Evolutionary conservation across 495 filamentous ascomycete species (phyloP).

Genomic region (Delitschia confertaspora): DNA sequence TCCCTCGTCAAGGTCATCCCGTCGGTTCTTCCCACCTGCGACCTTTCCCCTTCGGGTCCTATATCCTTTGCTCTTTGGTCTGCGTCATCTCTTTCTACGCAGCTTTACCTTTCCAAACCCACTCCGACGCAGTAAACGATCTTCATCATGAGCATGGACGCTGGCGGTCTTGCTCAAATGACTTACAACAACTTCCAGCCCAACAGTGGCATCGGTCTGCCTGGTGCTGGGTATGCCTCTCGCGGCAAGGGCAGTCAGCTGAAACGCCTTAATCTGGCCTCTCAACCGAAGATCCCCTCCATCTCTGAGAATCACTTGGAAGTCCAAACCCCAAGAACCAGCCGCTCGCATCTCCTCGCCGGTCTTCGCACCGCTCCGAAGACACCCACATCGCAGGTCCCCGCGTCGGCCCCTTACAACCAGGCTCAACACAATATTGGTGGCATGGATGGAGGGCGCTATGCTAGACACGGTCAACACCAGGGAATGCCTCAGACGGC

Average conservation of each 20-base stretch:
- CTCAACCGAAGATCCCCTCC: conserved; percentile 49
- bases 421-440: conserved; percentile 42
- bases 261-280: conserved; percentile 67
- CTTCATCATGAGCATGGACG: conserved; percentile 82
- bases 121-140: conserved; percentile 5
- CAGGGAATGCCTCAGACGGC: conserved; percentile 54
- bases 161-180: conserved; percentile 99
- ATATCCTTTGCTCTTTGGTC: conserved; percentile 19
- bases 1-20: conserved; percentile 7
- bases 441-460: conserved; percentile 42
- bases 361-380: conserved; percentile 89
- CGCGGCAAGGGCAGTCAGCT: conserved; percentile 72
- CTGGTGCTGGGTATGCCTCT: conserved; percentile 71
- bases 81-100: conserved; percentile 15
- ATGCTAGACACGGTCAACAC: conserved; percentile 34
- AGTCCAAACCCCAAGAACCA: conserved; percentile 76
- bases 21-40: conserved; percentile 6
- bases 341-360: conserved; percentile 87
- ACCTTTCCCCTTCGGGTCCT: conserved; percentile 18
- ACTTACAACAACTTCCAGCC: conserved; percentile 65
- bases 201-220: conserved; percentile 58
- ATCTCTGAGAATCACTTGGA: conserved; percentile 59
- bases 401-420: conserved; percentile 54
- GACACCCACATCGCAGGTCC: conserved; percentile 51
- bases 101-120: conserved; percentile 10